A percentile compares a stretch with the other conserved stretches of the same genome.
Evolutionary conservation across 2,329 filamentous ascomycete species (phyloP).

Genomic region (Teratosphaeria zuluensis): DNA sequence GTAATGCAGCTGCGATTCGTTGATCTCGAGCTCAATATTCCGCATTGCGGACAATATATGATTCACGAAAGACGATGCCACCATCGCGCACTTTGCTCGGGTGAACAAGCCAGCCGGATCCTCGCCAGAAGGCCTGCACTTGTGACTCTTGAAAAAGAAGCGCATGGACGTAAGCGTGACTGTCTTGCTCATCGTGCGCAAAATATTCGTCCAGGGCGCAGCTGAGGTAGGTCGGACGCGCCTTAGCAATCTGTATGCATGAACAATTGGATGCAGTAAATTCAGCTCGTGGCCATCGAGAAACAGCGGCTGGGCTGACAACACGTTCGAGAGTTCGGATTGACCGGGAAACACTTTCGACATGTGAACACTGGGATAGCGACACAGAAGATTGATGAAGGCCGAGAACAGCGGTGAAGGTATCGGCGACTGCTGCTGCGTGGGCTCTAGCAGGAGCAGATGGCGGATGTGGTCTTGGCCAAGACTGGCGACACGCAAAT

Average conservation of each 20-base stretch:
- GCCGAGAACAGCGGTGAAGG: conserved; percentile 36
- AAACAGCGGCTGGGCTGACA: background rate
- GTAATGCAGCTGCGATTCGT: conserved; percentile 19
- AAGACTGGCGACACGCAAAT: conserved; percentile 29
- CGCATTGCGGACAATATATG: conserved; percentile 8
- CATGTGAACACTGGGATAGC: conserved; percentile 29
- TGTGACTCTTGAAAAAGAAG: background rate
- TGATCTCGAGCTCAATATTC: conserved; percentile 21
- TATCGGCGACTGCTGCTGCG: conserved; percentile 10
- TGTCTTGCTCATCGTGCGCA: conserved; percentile 15
- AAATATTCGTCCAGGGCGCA: conserved; percentile 17
- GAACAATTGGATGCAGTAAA: conserved; percentile 11
- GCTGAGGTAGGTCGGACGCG: conserved; percentile 7
- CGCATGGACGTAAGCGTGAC: conserved; percentile 7
- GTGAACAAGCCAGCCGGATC: background rate
- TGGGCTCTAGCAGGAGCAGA: background rate
- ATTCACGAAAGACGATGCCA: conserved; percentile 12
- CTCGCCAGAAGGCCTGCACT: background rate
- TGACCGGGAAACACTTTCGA: conserved; percentile 11
- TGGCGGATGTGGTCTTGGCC: background rate
- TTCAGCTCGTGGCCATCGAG: conserved; percentile 4
- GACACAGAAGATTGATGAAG: conserved; percentile 44
- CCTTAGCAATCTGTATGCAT: conserved; percentile 20
- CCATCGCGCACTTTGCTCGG: conserved; percentile 8
- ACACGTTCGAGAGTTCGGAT: background rate